phyloP scores from a whole-genome alignment of 306 rosid species.

The Castanea mollissima region DNA sequence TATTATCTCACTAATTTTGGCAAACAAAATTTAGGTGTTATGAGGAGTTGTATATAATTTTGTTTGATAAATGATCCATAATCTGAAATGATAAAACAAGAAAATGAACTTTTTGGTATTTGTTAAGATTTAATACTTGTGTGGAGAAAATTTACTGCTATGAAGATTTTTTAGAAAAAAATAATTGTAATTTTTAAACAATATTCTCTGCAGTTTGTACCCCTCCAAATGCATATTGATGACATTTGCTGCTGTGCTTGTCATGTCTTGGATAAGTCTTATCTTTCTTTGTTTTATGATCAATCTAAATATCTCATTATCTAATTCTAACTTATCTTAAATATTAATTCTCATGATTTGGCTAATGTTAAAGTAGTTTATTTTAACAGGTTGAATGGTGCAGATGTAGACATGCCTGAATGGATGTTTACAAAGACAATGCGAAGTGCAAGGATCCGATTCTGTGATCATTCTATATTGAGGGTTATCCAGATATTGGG shows the following conservation, averaged over 20 bases:
- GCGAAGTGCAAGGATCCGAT: slow-evolving; percentile 83
- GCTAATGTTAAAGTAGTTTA: slow-evolving; percentile 26
- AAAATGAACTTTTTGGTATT: neutral
- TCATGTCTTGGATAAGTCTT: slow-evolving; percentile 1
- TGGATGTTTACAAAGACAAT: slow-evolving; percentile 90
- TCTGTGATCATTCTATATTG: slow-evolving; percentile 74
- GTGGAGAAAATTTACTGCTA: neutral
- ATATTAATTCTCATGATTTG: slow-evolving; percentile 19
- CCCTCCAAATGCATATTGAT: slow-evolving; percentile 11
- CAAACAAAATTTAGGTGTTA: neutral
- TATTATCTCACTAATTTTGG: neutral
- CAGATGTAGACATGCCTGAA: slow-evolving; percentile 78
- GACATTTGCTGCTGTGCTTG: slow-evolving; percentile 7
- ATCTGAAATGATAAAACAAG: neutral
- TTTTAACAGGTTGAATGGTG: slow-evolving; percentile 85
- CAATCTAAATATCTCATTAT: slow-evolving; percentile 12
- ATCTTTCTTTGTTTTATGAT: slow-evolving; percentile 6
- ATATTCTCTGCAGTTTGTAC: neutral
- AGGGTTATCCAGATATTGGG: slow-evolving; percentile 83
- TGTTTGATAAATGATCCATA: neutral
- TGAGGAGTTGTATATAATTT: neutral
- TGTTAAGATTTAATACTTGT: neutral
- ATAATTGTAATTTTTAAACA: neutral
- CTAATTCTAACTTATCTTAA: slow-evolving; percentile 10
- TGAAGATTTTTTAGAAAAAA: neutral